Percentiles rank a stretch among this genome's conserved stretches.
These are phyloP conservation scores for Verticillium alfalfae DNA, from an alignment of 2,329 filamentous ascomycete genomes.

Conservation along the genomic window DNA sequence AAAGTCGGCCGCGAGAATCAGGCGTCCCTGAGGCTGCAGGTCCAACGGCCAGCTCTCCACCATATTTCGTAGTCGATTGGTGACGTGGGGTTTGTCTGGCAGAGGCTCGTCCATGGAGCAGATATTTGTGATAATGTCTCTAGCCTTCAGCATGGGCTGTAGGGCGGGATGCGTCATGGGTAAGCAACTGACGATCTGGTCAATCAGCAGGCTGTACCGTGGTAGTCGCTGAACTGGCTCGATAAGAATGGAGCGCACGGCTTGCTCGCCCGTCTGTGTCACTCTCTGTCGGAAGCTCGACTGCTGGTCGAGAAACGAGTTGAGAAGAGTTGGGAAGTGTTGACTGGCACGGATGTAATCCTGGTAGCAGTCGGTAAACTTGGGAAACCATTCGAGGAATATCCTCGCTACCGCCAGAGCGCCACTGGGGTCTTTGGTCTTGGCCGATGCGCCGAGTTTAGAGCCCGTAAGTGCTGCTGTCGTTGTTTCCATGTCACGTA, in stretches of 20 bases:
- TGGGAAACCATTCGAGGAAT: constrained; percentile 87
- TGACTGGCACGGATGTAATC: constrained; percentile 91
- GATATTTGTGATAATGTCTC: constrained; percentile 93
- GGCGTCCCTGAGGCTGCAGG: constrained; percentile 67
- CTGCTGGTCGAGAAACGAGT: constrained; percentile 70
- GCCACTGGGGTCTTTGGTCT: constrained; percentile 68
- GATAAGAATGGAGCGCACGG: constrained; percentile 84
- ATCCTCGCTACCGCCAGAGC: constrained; percentile 72
- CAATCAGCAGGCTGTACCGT: constrained; percentile 91
- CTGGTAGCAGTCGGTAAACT: constrained; percentile 85
- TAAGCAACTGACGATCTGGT: constrained; percentile 84
- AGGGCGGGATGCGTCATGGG: constrained; percentile 83
- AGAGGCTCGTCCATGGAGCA: constrained; percentile 79
- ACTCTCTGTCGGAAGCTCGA: constrained; percentile 80
- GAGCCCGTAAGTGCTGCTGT: constrained; percentile 35
- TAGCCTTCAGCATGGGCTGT: constrained; percentile 75
- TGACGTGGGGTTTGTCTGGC: constrained; percentile 66
- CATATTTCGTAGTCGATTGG: constrained; percentile 69
- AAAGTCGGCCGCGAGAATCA: constrained; percentile 78
- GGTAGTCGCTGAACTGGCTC: constrained; percentile 93
- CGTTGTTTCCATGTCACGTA: constrained; percentile 65
- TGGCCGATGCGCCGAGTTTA: constrained; percentile 36
- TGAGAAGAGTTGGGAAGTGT: constrained; percentile 76
- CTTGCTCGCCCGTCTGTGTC: constrained; percentile 81
- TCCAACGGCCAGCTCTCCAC: constrained; percentile 71